A percentile compares a stretch with the other conserved stretches of the same genome.
phyloP scores from a whole-genome alignment of 305 asterid species.

The Galium porrigens region DNA sequence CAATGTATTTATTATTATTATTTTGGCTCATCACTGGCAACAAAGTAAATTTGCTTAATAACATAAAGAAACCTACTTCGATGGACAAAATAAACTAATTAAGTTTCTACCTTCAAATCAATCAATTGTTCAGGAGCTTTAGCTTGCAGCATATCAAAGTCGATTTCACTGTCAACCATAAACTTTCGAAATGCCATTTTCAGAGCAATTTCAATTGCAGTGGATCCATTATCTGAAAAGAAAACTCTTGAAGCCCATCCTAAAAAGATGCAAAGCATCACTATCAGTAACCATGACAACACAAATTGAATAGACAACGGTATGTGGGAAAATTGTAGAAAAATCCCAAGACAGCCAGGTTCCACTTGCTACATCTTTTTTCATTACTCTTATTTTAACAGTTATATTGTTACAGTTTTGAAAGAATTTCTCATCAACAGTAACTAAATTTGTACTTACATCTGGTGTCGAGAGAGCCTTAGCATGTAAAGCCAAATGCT shows the following conservation, averaged over 20 bases:
- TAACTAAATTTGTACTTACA: background rate
- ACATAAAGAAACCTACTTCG: background rate
- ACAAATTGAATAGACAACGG: background rate
- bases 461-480: background rate
- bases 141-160: constrained; percentile 26
- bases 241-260: constrained; percentile 93
- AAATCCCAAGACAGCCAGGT: background rate
- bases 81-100: background rate
- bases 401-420: background rate
- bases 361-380: background rate
- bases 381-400: background rate
- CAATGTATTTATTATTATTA: background rate
- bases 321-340: background rate
- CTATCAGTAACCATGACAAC: background rate
- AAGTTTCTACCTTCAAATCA: constrained; percentile 50
- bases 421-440: background rate
- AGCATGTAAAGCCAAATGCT: background rate
- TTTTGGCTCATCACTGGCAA: background rate
- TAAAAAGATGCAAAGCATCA: constrained; percentile 13
- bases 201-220: constrained; percentile 92
- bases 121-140: constrained; percentile 26
- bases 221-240: constrained; percentile 94
- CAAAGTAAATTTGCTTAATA: background rate
- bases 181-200: constrained; percentile 96
- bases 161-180: constrained; percentile 45